phyloP scores from a whole-genome alignment of 2,329 filamentous ascomycete species.

The Venturia aucupariae region DNA sequence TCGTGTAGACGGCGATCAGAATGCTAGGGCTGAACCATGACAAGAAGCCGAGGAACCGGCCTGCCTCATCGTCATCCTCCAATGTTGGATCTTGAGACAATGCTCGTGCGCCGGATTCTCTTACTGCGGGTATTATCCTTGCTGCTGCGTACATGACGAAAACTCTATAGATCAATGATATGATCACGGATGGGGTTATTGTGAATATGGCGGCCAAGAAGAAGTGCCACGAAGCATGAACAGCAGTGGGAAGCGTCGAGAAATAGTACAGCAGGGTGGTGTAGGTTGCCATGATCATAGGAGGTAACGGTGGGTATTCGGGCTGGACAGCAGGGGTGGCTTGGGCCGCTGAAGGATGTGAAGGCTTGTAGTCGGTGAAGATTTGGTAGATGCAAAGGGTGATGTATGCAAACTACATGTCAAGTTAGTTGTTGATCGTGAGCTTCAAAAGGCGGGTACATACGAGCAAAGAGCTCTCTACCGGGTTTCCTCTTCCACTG shows the following conservation, averaged over 20 bases:
- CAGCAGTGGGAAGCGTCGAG: conserved; percentile 70
- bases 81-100: conserved; percentile 76
- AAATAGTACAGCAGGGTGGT: conserved; percentile 80
- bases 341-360: conserved; percentile 46
- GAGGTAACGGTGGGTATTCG: conserved; percentile 93
- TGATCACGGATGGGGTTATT: conserved; percentile 90
- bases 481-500: conserved; percentile 85
- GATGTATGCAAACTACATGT: conserved; percentile 69
- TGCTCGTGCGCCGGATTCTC: conserved; percentile 73
- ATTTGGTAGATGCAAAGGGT: conserved; percentile 99
- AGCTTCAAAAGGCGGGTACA: conserved; percentile 15
- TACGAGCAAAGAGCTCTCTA: conserved; percentile 79
- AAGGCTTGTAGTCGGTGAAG: conserved; percentile 94
- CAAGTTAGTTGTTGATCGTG: conserved; percentile 12
- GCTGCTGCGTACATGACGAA: conserved; percentile 94
- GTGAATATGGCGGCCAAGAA: conserved; percentile 88
- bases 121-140: conserved; percentile 87
- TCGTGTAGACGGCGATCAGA: conserved; percentile 92
- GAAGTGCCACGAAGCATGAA: conserved; percentile 76
- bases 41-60: conserved; percentile 69
- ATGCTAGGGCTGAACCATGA: conserved; percentile 95
- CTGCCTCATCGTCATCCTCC: conserved; percentile 77
- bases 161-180: conserved; percentile 85
- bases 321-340: conserved; percentile 51
- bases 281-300: conserved; percentile 97